A percentile compares a stretch with the other conserved stretches of the same genome.
Evolutionary conservation across 345 rosid genomes (phyloP).

Genomic region (Crucihimalaya himalaica): DNA sequence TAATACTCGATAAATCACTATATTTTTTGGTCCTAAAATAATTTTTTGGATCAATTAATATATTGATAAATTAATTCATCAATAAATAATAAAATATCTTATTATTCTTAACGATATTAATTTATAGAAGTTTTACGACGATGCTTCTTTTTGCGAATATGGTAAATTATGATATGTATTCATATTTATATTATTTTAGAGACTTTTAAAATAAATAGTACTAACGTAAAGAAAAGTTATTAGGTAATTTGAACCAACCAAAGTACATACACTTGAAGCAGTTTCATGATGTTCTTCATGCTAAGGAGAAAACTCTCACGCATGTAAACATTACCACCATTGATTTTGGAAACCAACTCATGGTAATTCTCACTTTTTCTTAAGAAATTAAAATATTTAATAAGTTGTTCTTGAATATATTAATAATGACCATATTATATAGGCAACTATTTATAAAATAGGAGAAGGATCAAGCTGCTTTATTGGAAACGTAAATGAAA

Average conservation of each 20-base stretch:
- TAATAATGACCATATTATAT: not conserved
- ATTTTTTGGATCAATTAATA: no score
- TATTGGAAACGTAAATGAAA: slow-evolving; percentile 47
- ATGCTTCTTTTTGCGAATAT: slow-evolving; percentile 63
- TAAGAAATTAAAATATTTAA: not conserved
- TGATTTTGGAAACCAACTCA: slow-evolving; percentile 45
- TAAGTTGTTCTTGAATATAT: not conserved
- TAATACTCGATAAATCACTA: no score
- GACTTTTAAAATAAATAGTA: not conserved
- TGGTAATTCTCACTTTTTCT: slow-evolving; percentile 30
- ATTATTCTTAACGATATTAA: no score
- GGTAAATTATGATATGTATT: slow-evolving; percentile 37
- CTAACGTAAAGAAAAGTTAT: not conserved
- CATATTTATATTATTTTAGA: not conserved
- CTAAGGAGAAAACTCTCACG: slow-evolving; percentile 58
- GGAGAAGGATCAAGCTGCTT: slow-evolving; percentile 56
- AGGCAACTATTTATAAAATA: slow-evolving; percentile 54
- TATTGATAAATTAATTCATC: no score
- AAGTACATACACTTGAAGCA: slow-evolving; percentile 74
- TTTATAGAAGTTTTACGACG: no score
- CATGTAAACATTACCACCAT: slow-evolving; percentile 45
- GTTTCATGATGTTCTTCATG: slow-evolving; percentile 55
- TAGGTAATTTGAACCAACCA: slow-evolving; percentile 73
- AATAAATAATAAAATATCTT: no score
- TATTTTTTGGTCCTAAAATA: no score